Percentiles rank a stretch among this genome's conserved stretches.
phyloP scores from a whole-genome alignment of 495 filamentous ascomycete species.

The Acidomyces sp. region DNA sequence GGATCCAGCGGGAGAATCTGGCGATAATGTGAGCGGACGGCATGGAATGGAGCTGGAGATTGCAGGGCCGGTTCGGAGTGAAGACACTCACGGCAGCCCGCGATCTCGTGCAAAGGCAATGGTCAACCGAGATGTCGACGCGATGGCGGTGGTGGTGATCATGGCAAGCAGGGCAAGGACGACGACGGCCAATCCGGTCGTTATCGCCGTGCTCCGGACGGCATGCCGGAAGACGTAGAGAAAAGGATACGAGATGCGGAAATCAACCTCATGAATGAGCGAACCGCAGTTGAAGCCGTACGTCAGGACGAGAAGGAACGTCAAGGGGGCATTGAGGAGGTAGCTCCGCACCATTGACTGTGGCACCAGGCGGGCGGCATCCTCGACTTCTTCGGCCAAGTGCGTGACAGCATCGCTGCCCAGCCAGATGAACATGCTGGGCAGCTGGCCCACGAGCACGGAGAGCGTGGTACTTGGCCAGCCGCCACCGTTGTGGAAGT shows the following conservation, averaged over 20 bases:
- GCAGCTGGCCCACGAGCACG: constrained; percentile 12
- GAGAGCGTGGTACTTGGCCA: constrained; percentile 12
- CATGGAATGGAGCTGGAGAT: no score
- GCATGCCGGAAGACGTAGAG: constrained; percentile 20
- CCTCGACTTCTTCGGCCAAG: constrained; percentile 23
- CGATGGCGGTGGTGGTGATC: constrained; percentile 19
- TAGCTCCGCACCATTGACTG: constrained; percentile 17
- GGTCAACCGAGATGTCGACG: constrained; percentile 17
- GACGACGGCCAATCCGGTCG: constrained; percentile 14
- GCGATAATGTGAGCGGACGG: no score
- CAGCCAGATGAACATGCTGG: constrained; percentile 9
- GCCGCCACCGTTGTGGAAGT: constrained; percentile 11
- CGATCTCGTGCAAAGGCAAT: constrained; percentile 21
- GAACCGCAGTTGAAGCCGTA: constrained; percentile 18
- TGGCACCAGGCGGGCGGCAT: constrained; percentile 21
- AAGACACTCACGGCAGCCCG: no score
- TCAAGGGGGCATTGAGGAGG: constrained; percentile 19
- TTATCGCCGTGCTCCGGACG: background rate
- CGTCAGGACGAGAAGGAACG: constrained; percentile 8
- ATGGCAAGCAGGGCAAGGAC: constrained; percentile 20
- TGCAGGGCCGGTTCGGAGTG: no score
- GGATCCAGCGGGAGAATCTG: background rate
- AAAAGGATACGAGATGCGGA: constrained; percentile 3
- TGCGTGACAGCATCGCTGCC: constrained; percentile 20
- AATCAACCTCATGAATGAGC: constrained; percentile 5